Conservation (phyloP, 192 early-diverging fungal genomes). For the Coemansia sp. region DNA sequence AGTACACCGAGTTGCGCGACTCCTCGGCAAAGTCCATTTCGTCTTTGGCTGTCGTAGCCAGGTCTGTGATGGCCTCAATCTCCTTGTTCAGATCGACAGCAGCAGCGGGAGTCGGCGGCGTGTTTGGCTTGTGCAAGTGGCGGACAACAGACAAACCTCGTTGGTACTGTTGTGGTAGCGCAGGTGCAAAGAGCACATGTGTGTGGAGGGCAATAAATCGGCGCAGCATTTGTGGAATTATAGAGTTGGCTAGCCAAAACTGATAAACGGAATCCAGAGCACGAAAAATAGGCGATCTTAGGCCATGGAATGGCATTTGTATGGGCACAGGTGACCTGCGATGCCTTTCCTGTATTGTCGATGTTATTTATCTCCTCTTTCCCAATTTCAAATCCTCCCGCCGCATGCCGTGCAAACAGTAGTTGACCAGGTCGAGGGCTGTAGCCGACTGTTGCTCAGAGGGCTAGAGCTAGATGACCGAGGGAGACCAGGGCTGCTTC, state of each 20-base stretch:
- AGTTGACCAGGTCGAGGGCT: neutral
- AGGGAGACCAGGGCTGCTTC: neutral
- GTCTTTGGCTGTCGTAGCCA: constrained; percentile 47
- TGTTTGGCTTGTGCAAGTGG: neutral
- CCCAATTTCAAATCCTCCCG: neutral
- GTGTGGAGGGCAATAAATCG: constrained; percentile 16
- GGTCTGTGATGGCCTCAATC: constrained; percentile 44
- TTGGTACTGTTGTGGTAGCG: neutral
- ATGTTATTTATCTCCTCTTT: too few relatives aligned
- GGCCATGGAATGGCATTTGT: too few relatives aligned
- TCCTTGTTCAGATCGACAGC: constrained; percentile 33
- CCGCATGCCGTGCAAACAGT: neutral
- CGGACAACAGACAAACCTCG: neutral
- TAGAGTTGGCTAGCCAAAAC: too few relatives aligned
- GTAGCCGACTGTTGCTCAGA: neutral
- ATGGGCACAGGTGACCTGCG: too few relatives aligned
- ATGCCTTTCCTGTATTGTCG: too few relatives aligned
- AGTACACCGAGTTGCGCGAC: constrained; percentile 52
- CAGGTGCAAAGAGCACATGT: constrained; percentile 14
- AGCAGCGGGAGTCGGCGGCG: too few relatives aligned
- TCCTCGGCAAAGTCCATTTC: constrained; percentile 54
- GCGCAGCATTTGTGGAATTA: constrained; percentile 13
- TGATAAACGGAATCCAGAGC: too few relatives aligned
- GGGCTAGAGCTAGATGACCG: neutral
- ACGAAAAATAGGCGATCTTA: too few relatives aligned